Evolutionary conservation across 768 basidiomycete genomes (phyloP).

Genomic region (Panaeolus cyanescens): DNA sequence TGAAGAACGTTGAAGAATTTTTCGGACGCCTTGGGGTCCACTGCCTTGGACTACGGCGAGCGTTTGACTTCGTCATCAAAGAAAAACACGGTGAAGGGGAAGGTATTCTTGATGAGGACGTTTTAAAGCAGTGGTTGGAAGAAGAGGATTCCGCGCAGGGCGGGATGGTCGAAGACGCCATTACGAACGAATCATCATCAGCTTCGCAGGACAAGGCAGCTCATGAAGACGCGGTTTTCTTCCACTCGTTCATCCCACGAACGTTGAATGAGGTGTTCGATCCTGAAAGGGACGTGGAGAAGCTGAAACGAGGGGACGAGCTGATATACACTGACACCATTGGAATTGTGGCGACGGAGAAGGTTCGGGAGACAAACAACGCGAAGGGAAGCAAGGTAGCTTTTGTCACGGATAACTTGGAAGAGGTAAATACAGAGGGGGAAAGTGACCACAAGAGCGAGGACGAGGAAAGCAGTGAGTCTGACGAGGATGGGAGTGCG

Average conservation of each 20-base stretch:
- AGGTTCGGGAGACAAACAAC: constrained; percentile 2
- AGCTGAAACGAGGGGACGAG: constrained; percentile 66
- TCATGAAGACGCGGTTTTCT: constrained; percentile 88
- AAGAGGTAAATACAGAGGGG: constrained; percentile 10
- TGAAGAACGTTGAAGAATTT: constrained; percentile 92
- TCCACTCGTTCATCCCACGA: constrained; percentile 91
- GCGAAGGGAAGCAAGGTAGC: background rate
- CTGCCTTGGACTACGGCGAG: constrained; percentile 76
- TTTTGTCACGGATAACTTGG: background rate
- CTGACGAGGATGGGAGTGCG: constrained; percentile 33
- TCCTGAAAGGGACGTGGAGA: constrained; percentile 89
- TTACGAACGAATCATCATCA: constrained; percentile 10
- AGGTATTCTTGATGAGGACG: constrained; percentile 31
- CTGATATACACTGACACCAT: constrained; percentile 91
- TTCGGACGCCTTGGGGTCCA: constrained; percentile 76
- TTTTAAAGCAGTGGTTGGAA: constrained; percentile 51
- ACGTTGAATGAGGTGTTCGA: constrained; percentile 91
- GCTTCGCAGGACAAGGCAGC: constrained; percentile 31
- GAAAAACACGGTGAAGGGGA: constrained; percentile 41
- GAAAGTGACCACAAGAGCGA: constrained; percentile 20
- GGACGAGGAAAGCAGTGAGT: constrained; percentile 33
- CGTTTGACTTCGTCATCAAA: constrained; percentile 87
- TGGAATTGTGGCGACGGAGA: constrained; percentile 57
- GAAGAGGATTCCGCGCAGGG: constrained; percentile 13
- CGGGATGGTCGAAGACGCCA: constrained; percentile 17